Conservation (phyloP, 257 asterid genomes). For the Nicotiana tabacum region DNA sequence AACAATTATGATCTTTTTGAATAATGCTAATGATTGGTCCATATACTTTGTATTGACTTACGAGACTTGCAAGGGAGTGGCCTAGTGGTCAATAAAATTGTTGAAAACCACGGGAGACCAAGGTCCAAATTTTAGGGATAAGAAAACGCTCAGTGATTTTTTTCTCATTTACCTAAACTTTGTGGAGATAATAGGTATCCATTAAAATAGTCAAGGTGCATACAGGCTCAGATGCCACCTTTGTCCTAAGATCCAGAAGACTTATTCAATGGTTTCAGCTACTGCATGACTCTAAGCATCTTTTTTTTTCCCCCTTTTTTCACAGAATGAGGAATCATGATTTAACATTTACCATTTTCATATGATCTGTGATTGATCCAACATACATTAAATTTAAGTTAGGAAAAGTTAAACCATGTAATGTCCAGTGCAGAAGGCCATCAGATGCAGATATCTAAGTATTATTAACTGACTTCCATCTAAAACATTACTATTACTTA, state of each 20-base stretch:
- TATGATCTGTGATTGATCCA: neutral
- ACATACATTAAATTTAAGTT: neutral
- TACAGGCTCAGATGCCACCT: too few relatives aligned
- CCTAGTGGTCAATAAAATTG: neutral
- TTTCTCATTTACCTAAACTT: neutral
- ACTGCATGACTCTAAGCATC: neutral
- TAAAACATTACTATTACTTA: neutral
- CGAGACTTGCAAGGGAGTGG: neutral
- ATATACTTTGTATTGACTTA: neutral
- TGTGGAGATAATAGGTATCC: too few relatives aligned
- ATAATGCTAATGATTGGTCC: neutral
- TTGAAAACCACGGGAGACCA: too few relatives aligned
- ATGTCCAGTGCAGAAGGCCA: neutral
- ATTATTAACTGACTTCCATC: neutral
- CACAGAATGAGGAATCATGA: neutral
- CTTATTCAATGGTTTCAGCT: too few relatives aligned
- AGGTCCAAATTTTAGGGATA: too few relatives aligned
- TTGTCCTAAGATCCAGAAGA: too few relatives aligned
- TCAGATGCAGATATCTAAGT: neutral
- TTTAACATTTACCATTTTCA: neutral
- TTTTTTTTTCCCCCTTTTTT: too few relatives aligned
- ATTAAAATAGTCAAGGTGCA: too few relatives aligned
- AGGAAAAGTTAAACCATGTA: neutral
- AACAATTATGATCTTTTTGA: neutral
- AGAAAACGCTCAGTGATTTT: neutral